A percentile compares a stretch with the other conserved stretches of the same genome.
Evolutionary conservation across 2,329 filamentous ascomycete species (phyloP).

Genomic region (Pleoardoris graminearum): DNA sequence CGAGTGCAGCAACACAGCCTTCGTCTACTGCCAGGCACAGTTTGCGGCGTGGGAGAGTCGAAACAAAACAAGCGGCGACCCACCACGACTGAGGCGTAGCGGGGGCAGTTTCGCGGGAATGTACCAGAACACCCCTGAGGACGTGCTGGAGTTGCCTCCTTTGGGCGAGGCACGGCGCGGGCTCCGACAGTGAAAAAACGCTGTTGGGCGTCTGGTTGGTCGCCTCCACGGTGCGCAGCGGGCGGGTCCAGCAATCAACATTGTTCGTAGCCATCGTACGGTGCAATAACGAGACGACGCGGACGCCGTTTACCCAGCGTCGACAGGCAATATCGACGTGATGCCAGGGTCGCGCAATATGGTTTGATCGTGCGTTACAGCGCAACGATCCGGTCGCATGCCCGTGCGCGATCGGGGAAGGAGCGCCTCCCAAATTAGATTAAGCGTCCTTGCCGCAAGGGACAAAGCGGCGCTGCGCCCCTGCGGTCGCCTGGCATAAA

Average conservation of each 20-base stretch:
- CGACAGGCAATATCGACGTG: neutral
- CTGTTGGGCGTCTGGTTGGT: neutral
- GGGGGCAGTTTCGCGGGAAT: slow-evolving; percentile 7
- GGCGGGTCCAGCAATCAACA: neutral
- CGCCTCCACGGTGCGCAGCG: neutral
- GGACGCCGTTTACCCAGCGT: neutral
- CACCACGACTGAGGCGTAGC: slow-evolving; percentile 7
- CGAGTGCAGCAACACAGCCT: neutral
- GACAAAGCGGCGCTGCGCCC: slow-evolving; percentile 18
- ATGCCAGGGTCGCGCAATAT: neutral
- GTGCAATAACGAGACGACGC: neutral
- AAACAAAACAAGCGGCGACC: slow-evolving; percentile 8
- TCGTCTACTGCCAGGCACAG: neutral
- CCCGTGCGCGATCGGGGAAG: slow-evolving; percentile 15
- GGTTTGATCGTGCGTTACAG: slow-evolving; percentile 9
- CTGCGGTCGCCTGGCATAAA: slow-evolving; percentile 39
- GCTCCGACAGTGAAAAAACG: slow-evolving; percentile 15
- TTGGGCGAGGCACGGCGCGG: slow-evolving; percentile 8
- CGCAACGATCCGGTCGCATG: slow-evolving; percentile 1
- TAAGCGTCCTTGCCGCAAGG: slow-evolving; percentile 15
- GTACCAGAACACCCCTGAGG: slow-evolving; percentile 14
- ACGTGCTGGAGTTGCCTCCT: slow-evolving; percentile 9
- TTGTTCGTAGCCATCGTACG: neutral
- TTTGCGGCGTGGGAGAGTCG: neutral
- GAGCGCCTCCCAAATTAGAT: slow-evolving; percentile 28